Evolutionary conservation across 805 yeast genomes (phyloP), one percentile per base, ranked within the genome.

Genomic region (Metschnikowia continentalis): DNA sequence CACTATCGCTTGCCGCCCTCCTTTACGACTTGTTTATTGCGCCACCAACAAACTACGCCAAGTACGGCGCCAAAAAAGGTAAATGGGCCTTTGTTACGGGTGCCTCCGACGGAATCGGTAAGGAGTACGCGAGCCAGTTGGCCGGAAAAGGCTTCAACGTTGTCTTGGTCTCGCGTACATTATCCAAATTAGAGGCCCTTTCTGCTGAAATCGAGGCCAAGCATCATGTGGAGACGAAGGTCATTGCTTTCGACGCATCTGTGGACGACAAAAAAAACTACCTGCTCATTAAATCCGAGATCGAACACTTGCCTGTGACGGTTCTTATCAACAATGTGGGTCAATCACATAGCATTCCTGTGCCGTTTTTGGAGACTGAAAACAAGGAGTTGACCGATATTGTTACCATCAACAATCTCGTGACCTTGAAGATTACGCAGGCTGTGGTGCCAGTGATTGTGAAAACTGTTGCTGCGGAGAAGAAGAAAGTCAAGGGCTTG

Each of bases 11-110:
- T 46, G 54, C 66, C 6, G 68, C 90, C 2, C 61, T 88, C 54
- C 37, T 88, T n/a, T 58, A 75, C 19, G 91, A 87, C 55, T 66
- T 84, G 46, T 86, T 82, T 62, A 52, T 88, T 23, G 72, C 86
- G 33, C 90, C 92, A 32, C 71, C 83, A 6, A 82, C 76, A 45
- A 67, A 75, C 62, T 84, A 78, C 61, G 62, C 66, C 39, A 83
- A 81, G 64, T 90, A 90, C 63, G 96, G 97, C n/a, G 86, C 92
- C 26, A 74, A 75, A 53, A 52, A 58, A 19, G 86, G 86, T 26
- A 75, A 80, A 38, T 94, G 97, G 92, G 97, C 97, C n/a, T 87
- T 94, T 32, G 80, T 94, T 15, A 94, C 99, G 6, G 99, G 99
- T 52, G 95, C 97, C 3, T 89, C 97, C 44, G 98, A 94, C 66